A percentile compares a stretch with the other conserved stretches of the same genome.
These are phyloP conservation scores for Apiotrichum siamense DNA, from an alignment of 1,284 basidiomycete species.

Conservation along the genomic window DNA sequence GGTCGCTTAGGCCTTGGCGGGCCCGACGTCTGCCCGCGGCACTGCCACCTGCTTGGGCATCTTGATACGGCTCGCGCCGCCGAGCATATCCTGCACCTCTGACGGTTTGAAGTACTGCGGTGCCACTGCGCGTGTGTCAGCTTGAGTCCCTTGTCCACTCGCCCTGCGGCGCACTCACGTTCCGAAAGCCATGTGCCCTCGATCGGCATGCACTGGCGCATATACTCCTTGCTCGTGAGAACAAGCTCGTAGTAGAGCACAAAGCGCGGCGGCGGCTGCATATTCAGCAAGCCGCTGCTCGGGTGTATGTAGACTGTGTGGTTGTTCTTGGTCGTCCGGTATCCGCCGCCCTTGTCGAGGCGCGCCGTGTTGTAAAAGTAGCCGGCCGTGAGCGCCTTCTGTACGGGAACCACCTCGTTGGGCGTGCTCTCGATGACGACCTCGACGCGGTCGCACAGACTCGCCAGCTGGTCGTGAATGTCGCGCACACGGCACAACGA, in stretches of 20 bases:
- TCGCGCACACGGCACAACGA: slow-evolving; percentile 88
- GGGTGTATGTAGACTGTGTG: slow-evolving; percentile 96
- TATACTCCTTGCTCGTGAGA: slow-evolving; percentile 55
- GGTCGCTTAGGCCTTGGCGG: not conserved
- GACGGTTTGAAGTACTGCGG: slow-evolving; percentile 89
- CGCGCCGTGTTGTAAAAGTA: slow-evolving; percentile 94
- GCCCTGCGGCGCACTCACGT: slow-evolving; percentile 54
- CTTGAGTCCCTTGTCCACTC: too few relatives aligned
- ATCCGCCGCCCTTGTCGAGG: slow-evolving; percentile 84
- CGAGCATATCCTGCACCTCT: slow-evolving; percentile 75
- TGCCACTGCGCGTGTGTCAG: slow-evolving; percentile 65
- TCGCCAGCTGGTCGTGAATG: slow-evolving; percentile 88
- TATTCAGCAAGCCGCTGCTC: slow-evolving; percentile 88
- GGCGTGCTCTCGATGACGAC: slow-evolving; percentile 80
- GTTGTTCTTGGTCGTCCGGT: slow-evolving; percentile 87
- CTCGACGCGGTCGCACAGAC: slow-evolving; percentile 93
- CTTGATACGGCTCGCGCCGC: slow-evolving; percentile 67
- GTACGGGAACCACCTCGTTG: slow-evolving; percentile 87
- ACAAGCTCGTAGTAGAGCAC: slow-evolving; percentile 84
- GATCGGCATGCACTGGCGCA: slow-evolving; percentile 93
- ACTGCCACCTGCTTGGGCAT: slow-evolving; percentile 63
- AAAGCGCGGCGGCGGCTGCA: slow-evolving; percentile 85
- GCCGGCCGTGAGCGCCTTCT: slow-evolving; percentile 89
- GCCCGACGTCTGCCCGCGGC: not conserved
- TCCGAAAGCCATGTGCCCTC: slow-evolving; percentile 89